Percentiles rank a stretch among this genome's conserved stretches.
These are phyloP conservation scores for Heterobasidion irregulare DNA, from an alignment of 1,284 basidiomycete genomes.

Conservation along the genomic window DNA sequence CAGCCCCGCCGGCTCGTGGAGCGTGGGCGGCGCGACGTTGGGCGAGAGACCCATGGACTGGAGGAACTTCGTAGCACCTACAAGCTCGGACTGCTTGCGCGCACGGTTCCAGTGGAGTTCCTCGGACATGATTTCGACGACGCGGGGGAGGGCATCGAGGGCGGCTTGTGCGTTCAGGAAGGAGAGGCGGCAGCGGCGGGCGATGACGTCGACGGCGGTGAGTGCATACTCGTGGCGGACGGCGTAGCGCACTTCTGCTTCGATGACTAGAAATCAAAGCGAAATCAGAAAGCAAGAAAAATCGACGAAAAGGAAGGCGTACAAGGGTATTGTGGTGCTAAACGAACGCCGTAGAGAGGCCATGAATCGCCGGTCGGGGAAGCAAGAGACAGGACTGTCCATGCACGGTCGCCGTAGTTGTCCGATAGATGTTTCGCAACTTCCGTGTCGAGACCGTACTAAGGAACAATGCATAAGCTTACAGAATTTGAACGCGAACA, in stretches of 20 bases:
- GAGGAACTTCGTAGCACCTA: slow-evolving; percentile 56
- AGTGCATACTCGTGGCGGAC: slow-evolving; percentile 87
- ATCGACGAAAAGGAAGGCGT: slow-evolving; percentile 14
- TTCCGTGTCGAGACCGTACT: slow-evolving; percentile 87
- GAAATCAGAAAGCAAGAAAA: not conserved
- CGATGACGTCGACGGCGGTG: slow-evolving; percentile 88
- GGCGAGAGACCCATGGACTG: slow-evolving; percentile 69
- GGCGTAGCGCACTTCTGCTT: slow-evolving; percentile 92
- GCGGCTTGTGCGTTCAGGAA: slow-evolving; percentile 92
- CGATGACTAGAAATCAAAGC: slow-evolving; percentile 51
- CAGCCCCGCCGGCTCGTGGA: slow-evolving; percentile 23
- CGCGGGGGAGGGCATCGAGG: slow-evolving; percentile 75
- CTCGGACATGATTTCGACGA: slow-evolving; percentile 87
- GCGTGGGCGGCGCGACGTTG: slow-evolving; percentile 20
- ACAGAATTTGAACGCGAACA: not conserved
- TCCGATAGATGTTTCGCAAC: slow-evolving; percentile 92
- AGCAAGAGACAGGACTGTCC: slow-evolving; percentile 85
- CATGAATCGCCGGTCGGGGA: slow-evolving; percentile 73
- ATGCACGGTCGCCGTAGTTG: slow-evolving; percentile 94
- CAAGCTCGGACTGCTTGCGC: slow-evolving; percentile 54
- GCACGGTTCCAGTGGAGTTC: slow-evolving; percentile 74
- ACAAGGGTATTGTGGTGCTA: slow-evolving; percentile 78
- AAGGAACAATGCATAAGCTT: slow-evolving; percentile 2
- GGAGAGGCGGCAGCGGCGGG: slow-evolving; percentile 83
- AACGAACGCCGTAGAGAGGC: slow-evolving; percentile 81